Conservation (phyloP, 2,329 filamentous ascomycete species). For the Pyrenophora graminea region DNA sequence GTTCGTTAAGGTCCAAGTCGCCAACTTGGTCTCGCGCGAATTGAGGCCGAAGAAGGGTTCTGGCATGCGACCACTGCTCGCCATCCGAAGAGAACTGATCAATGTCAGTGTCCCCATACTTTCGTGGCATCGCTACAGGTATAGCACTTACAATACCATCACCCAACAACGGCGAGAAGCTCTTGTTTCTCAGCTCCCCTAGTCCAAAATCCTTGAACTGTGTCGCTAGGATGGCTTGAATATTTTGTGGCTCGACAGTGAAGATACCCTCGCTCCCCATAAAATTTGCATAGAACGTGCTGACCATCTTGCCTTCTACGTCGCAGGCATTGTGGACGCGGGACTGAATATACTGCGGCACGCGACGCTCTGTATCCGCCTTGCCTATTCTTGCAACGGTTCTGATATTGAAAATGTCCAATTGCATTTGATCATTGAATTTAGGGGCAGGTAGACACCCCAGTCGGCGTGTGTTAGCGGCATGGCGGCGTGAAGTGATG, state of each 20-base stretch:
- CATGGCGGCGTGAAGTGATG: slow-evolving; percentile 36
- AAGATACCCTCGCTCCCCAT: slow-evolving; percentile 20
- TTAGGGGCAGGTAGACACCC: slow-evolving; percentile 51
- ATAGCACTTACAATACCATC: slow-evolving; percentile 40
- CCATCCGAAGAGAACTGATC: slow-evolving; percentile 38
- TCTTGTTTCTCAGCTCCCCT: slow-evolving; percentile 40
- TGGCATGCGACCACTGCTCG: slow-evolving; percentile 36
- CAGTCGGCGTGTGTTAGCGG: slow-evolving; percentile 40
- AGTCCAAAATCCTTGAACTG: slow-evolving; percentile 54
- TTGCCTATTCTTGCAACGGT: slow-evolving; percentile 48
- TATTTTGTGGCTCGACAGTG: slow-evolving; percentile 52
- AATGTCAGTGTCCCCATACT: neutral
- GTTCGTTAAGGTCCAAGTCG: slow-evolving; percentile 39
- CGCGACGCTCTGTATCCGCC: slow-evolving; percentile 41
- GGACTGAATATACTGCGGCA: slow-evolving; percentile 38
- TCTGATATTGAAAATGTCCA: slow-evolving; percentile 58
- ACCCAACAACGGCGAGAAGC: slow-evolving; percentile 49
- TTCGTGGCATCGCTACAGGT: neutral
- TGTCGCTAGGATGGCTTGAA: slow-evolving; percentile 51
- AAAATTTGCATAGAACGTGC: slow-evolving; percentile 33
- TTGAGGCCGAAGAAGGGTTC: slow-evolving; percentile 43
- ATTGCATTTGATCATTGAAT: slow-evolving; percentile 38
- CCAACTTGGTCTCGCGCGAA: slow-evolving; percentile 41
- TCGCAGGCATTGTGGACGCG: slow-evolving; percentile 24
- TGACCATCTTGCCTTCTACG: slow-evolving; percentile 24